Percentiles rank a stretch among this genome's conserved stretches.
phyloP scores from a whole-genome alignment of 805 yeast genomes.

The Candida alai region DNA sequence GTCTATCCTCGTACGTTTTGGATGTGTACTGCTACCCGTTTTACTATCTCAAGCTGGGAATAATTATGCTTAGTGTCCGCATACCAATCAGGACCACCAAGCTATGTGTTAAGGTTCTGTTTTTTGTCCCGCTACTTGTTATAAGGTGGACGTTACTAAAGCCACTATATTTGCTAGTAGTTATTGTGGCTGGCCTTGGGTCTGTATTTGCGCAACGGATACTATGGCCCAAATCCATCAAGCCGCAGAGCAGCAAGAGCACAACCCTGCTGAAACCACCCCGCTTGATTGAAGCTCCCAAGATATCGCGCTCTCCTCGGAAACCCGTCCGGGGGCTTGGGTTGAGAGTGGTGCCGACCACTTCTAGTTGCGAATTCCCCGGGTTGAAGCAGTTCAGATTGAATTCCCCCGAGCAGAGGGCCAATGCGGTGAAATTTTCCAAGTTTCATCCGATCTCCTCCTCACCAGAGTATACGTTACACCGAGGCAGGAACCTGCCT shows the following conservation, averaged over 20 bases:
- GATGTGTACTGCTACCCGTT: slow-evolving; percentile 11
- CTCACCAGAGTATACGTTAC: too few species aligned
- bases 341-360: background rate
- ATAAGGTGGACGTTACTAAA: slow-evolving; percentile 15
- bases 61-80: slow-evolving; percentile 9
- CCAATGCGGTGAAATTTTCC: too few species aligned
- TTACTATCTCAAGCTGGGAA: slow-evolving; percentile 6
- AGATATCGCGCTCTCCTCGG: too few species aligned
- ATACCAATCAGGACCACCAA: slow-evolving; percentile 17
- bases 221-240: too few species aligned
- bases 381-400: slow-evolving; percentile 10
- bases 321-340: too few species aligned
- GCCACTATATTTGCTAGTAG: slow-evolving; percentile 11
- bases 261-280: too few species aligned
- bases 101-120: slow-evolving; percentile 11
- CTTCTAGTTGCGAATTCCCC: background rate
- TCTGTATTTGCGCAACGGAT: slow-evolving; percentile 2
- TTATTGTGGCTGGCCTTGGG: slow-evolving; percentile 1
- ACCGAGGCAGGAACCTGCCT: too few species aligned
- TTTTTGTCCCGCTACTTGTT: slow-evolving; percentile 20
- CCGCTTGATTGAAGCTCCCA: too few species aligned
- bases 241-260: too few species aligned
- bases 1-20: slow-evolving; percentile 2
- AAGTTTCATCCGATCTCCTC: too few species aligned
- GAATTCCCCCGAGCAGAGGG: slow-evolving; percentile 1